Conservation (phyloP, 129 eudicot species). For the Escallonia herrerae region DNA sequence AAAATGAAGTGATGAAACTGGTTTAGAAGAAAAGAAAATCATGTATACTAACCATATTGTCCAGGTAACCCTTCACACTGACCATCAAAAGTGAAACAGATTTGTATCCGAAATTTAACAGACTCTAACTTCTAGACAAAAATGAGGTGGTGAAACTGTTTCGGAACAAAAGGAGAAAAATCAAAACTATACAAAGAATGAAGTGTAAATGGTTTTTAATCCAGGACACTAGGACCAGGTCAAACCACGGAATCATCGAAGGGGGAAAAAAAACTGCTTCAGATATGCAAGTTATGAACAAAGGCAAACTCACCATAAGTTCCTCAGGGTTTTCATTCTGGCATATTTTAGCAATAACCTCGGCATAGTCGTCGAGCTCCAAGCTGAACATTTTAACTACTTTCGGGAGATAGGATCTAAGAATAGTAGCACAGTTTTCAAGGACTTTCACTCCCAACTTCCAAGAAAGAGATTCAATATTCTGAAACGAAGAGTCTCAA, state of each 20-base stretch:
- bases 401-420: constrained; percentile 30
- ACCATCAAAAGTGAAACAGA: too few relatives aligned
- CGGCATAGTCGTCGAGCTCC: constrained; percentile 42
- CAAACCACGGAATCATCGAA: too few relatives aligned
- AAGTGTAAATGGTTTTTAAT: neutral
- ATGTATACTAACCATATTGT: too few relatives aligned
- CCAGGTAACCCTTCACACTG: too few relatives aligned
- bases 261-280: neutral
- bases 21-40: too few relatives aligned
- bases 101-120: too few relatives aligned
- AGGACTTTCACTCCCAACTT: constrained; percentile 47
- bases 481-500: constrained; percentile 26
- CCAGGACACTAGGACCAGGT: neutral
- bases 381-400: constrained; percentile 19
- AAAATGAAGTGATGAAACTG: too few relatives aligned
- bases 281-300: neutral
- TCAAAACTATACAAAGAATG: neutral
- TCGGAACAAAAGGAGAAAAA: neutral
- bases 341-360: constrained; percentile 45
- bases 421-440: constrained; percentile 28
- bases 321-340: constrained; percentile 12
- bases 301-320: constrained; percentile 29
- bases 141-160: too few relatives aligned
- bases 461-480: constrained; percentile 36
- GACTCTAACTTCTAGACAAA: too few relatives aligned